Conservation (phyloP, 1,284 basidiomycete species). For the Inonotus hispidus region DNA sequence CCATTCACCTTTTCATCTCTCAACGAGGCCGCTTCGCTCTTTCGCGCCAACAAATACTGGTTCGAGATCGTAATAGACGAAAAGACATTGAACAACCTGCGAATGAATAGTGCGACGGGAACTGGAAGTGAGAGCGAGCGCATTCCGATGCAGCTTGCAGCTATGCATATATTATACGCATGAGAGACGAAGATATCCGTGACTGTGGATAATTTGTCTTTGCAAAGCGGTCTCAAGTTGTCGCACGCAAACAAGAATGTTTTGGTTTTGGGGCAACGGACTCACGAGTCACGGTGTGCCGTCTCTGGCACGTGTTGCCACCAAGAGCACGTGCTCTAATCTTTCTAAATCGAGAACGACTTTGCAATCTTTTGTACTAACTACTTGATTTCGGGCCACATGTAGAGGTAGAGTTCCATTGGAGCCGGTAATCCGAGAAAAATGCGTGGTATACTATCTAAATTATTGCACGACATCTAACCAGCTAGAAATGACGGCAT, state of each 20-base stretch:
- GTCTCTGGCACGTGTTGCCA: neutral
- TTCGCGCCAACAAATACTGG: constrained; percentile 44
- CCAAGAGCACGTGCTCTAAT: neutral
- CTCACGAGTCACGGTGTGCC: neutral
- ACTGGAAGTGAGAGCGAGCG: constrained; percentile 52
- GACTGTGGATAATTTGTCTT: neutral
- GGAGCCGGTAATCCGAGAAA: no score
- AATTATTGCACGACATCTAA: no score
- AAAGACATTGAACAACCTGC: constrained; percentile 58
- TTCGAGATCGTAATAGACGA: constrained; percentile 61
- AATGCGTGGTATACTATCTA: no score
- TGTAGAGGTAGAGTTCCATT: no score
- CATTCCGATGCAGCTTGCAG: constrained; percentile 31
- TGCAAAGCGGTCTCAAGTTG: neutral
- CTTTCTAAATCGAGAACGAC: neutral
- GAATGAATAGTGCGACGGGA: constrained; percentile 54
- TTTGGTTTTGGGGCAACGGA: neutral
- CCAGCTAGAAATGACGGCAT: no score
- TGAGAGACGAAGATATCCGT: neutral
- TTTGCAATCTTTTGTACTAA: no score
- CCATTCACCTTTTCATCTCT: neutral
- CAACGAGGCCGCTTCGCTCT: constrained; percentile 15
- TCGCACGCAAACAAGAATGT: neutral
- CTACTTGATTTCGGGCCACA: no score
- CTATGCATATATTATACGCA: neutral